These are phyloP conservation scores for Ramalina intermedia DNA, from an alignment of 495 filamentous ascomycete species.

Conservation along the genomic window DNA sequence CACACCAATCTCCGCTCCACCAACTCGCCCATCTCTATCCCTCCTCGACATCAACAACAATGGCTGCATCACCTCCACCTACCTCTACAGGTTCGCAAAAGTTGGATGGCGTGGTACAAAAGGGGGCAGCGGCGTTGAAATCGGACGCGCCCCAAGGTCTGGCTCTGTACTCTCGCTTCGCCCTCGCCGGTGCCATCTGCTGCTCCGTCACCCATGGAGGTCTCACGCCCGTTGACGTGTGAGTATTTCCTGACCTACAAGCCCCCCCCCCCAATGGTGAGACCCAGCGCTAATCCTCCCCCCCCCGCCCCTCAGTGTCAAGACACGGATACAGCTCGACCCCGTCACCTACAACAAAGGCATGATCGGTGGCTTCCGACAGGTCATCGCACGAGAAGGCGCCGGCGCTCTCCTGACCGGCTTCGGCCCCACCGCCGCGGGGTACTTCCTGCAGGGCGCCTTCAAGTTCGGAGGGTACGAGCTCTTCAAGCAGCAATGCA, in stretches of 20 bases:
- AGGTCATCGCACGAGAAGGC: constrained; percentile 74
- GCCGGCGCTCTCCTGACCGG: constrained; percentile 80
- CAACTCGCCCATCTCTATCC: not conserved
- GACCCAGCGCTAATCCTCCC: constrained; percentile 12
- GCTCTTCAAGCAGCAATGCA: constrained; percentile 86
- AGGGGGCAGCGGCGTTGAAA: constrained; percentile 20
- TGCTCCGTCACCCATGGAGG: constrained; percentile 87
- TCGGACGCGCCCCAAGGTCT: constrained; percentile 35
- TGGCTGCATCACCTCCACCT: constrained; percentile 27
- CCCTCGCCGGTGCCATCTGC: constrained; percentile 86
- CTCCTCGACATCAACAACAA: constrained; percentile 16
- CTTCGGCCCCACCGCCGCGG: constrained; percentile 73
- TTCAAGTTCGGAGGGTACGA: constrained; percentile 96
- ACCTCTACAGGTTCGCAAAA: constrained; percentile 25
- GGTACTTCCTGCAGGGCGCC: constrained; percentile 89
- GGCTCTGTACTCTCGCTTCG: constrained; percentile 66
- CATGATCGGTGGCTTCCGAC: constrained; percentile 71
- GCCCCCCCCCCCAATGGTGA: not conserved
- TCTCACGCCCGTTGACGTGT: constrained; percentile 94
- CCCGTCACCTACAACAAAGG: constrained; percentile 80
- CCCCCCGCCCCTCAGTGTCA: constrained; percentile 48
- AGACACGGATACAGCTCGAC: constrained; percentile 90
- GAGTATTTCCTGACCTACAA: constrained; percentile 30
- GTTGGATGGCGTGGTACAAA: constrained; percentile 24
- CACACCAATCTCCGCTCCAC: not conserved